A percentile compares a stretch with the other conserved stretches of the same genome.
phyloP scores from a whole-genome alignment of 106 monocot genomes.

The Phalaenopsis aphrodite region DNA sequence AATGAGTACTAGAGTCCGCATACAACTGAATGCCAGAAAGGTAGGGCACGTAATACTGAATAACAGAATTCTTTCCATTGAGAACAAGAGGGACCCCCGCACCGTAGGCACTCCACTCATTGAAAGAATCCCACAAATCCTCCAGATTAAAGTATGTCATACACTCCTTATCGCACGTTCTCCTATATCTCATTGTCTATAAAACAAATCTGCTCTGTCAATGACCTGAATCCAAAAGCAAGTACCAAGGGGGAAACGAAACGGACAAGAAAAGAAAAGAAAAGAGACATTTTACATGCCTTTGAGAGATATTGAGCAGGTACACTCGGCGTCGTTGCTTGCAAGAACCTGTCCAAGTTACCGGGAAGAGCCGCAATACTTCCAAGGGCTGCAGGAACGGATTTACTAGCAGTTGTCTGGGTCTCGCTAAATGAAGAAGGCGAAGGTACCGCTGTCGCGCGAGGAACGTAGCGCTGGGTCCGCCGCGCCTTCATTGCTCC shows the following conservation, averaged over 20 bases:
- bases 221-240: not conserved
- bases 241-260: not conserved
- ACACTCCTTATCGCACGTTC: conserved; percentile 29
- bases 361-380: not conserved
- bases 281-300: conserved; percentile 12
- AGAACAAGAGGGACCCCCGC: conserved; percentile 68
- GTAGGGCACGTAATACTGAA: conserved; percentile 86
- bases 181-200: conserved; percentile 47
- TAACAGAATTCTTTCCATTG: conserved; percentile 42
- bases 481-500: conserved; percentile 19
- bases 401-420: conserved; percentile 10
- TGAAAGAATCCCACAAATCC: conserved; percentile 70
- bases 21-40: conserved; percentile 83
- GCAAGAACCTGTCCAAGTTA: conserved; percentile 69
- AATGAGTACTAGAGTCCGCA: conserved; percentile 21
- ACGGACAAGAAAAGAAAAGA: not conserved
- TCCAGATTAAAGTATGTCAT: conserved; percentile 39
- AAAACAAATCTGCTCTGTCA: not conserved
- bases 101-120: conserved; percentile 83
- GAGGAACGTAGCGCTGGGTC: conserved; percentile 9
- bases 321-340: conserved; percentile 44
- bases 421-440: not conserved
- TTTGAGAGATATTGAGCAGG: conserved; percentile 43
- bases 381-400: not conserved
- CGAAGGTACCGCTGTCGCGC: not conserved